phyloP scores from a whole-genome alignment of 2,329 filamentous ascomycete genomes.

The Paraphaeosphaeria minitans region DNA sequence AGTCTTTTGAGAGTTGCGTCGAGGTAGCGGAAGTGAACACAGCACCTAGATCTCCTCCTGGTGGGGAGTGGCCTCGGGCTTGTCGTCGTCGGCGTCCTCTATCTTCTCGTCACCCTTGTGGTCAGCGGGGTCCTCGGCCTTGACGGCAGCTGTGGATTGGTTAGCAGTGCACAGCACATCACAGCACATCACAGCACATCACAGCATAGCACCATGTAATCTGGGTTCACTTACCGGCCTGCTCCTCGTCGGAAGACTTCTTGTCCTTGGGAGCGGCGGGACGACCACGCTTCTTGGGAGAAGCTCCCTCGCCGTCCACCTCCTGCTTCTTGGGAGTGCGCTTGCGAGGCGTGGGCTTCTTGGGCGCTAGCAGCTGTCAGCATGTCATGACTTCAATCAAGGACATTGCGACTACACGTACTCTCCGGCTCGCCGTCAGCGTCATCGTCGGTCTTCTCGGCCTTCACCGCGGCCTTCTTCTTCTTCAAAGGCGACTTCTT shows the following conservation, averaged over 20 bases:
- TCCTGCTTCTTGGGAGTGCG: slow-evolving; percentile 40
- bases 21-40: not conserved
- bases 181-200: not conserved
- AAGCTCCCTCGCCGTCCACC: slow-evolving; percentile 31
- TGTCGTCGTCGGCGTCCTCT: not conserved
- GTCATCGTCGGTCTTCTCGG: slow-evolving; percentile 17
- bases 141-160: slow-evolving; percentile 12
- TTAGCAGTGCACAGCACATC: slow-evolving; percentile 9
- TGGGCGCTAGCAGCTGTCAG: slow-evolving; percentile 23
- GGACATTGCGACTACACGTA: not conserved
- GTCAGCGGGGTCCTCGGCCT: slow-evolving; percentile 11
- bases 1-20: not conserved
- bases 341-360: slow-evolving; percentile 37
- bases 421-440: slow-evolving; percentile 20
- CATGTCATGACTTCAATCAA: not conserved
- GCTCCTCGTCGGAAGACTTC: slow-evolving; percentile 26
- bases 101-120: slow-evolving; percentile 1
- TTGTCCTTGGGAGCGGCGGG: slow-evolving; percentile 22
- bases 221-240: slow-evolving; percentile 18
- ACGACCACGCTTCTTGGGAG: slow-evolving; percentile 42
- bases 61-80: not conserved
- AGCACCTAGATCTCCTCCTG: slow-evolving; percentile 22
- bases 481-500: slow-evolving; percentile 31
- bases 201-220: too few relatives aligned
- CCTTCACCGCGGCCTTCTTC: slow-evolving; percentile 32